phyloP scores from a whole-genome alignment of 441 rosid species.

The Eruca vesicaria region DNA sequence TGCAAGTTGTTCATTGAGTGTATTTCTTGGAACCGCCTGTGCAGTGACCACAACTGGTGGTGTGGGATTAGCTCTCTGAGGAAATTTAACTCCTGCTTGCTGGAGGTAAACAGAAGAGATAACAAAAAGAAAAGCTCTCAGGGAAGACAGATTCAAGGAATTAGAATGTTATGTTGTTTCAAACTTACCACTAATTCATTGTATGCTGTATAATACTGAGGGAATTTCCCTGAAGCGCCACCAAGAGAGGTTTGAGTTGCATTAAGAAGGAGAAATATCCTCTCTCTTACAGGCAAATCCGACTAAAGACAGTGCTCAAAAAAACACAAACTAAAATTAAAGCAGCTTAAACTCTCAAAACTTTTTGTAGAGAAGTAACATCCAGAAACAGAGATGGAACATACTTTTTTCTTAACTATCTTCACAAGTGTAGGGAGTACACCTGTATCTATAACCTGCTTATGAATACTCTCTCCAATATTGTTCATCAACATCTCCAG shows the following conservation, averaged over 20 bases:
- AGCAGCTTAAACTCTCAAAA: conserved; percentile 23
- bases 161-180: background rate
- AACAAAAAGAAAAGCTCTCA: conserved; percentile 10
- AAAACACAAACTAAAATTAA: conserved; percentile 28
- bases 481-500: conserved; percentile 98
- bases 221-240: conserved; percentile 87
- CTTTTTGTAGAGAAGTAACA: conserved; percentile 2
- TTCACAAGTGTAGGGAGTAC: conserved; percentile 82
- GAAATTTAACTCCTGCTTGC: conserved; percentile 89
- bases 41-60: conserved; percentile 49
- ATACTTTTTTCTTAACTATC: conserved; percentile 97
- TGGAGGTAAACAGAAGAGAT: conserved; percentile 35
- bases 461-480: conserved; percentile 77
- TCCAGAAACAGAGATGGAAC: conserved; percentile 26
- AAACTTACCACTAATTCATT: conserved; percentile 91
- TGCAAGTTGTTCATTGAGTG: conserved; percentile 63
- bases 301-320: conserved; percentile 44
- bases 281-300: conserved; percentile 87
- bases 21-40: conserved; percentile 41
- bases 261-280: conserved; percentile 94
- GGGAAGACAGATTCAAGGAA: background rate
- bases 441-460: conserved; percentile 75
- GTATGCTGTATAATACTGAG: conserved; percentile 84
- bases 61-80: conserved; percentile 54
- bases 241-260: conserved; percentile 96